Evolutionary conservation across 805 yeast species (phyloP), one percentile per base, ranked within the genome.

Genomic region (Kodamaea neixiangensis): DNA sequence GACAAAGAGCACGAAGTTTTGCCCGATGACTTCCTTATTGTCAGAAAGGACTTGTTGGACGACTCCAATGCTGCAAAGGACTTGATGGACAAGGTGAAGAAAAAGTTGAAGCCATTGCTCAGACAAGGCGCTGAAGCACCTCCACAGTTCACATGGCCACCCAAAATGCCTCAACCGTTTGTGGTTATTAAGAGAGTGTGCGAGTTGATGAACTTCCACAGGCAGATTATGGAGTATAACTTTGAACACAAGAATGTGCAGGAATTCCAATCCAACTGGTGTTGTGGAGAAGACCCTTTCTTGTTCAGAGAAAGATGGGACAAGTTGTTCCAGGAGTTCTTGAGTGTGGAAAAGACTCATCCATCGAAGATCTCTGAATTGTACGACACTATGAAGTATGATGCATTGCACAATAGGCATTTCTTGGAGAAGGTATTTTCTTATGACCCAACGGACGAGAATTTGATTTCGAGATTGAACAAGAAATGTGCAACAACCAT

Each of bases 1-100:
- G 87, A 84, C 49, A 83, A 81, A 47, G 71, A 66, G 14, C 65
- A 62, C 35, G 74, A 69, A 35, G 57, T 64, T 2, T 71, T 87
- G 20, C 89, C 93, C 0, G 90, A 87, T 52, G 92, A 86, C 59
- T 87, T 86, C 62, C 75, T 94, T 47, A 83, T 84, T 51, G 86
- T 93, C 20, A 77, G 97, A 54, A 94, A 93, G 68, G 97, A 93
- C 69, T 73, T 94, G 49, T 75, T 94, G 49, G 99, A 94, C 67
- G 99, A 94, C 69, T 86, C 96, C 43, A 94, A 94, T 65, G 99
- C 99, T 1, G 99, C 99, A 2, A 94, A 94, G 64, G 97, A 90
- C 65, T 76, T 90, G 46, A 94, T 93, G 98, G 99, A 94, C 64
- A 89, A 91, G 63, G 99, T 94, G 35, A 94, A 94, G 70, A 94